Conservation (phyloP, 257 asterid genomes). For the Anisodus acutangulus region DNA sequence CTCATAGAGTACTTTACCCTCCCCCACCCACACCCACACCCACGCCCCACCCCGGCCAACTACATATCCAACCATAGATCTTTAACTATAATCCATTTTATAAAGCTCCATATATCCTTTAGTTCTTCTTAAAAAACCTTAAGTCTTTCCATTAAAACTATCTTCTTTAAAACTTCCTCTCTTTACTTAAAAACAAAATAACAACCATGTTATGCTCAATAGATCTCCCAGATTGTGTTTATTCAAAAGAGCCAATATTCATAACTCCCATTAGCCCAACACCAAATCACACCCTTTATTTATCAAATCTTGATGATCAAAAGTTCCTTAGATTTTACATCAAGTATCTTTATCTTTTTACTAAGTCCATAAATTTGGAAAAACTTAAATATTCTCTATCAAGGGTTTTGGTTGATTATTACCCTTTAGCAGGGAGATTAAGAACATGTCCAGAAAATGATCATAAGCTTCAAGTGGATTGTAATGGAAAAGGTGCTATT, state of each 20-base stretch:
- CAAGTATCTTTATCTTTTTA: slow-evolving; percentile 65
- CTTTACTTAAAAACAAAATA: background rate
- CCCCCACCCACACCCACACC: no score
- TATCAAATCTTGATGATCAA: slow-evolving; percentile 87
- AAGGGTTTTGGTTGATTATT: slow-evolving; percentile 63
- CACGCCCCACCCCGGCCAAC: background rate
- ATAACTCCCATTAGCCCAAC: slow-evolving; percentile 59
- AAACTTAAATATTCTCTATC: slow-evolving; percentile 59
- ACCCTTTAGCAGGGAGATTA: slow-evolving; percentile 83
- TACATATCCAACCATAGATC: slow-evolving; percentile 4
- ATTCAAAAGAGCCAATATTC: slow-evolving; percentile 46
- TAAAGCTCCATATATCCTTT: background rate
- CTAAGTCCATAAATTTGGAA: slow-evolving; percentile 44
- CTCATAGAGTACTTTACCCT: background rate
- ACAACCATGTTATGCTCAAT: slow-evolving; percentile 25
- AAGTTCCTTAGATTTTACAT: slow-evolving; percentile 76
- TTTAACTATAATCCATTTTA: slow-evolving; percentile 19
- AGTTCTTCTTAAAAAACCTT: background rate
- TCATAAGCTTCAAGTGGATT: slow-evolving; percentile 68
- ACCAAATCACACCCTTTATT: slow-evolving; percentile 56
- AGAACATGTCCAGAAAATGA: slow-evolving; percentile 48
- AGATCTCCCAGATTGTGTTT: slow-evolving; percentile 68
- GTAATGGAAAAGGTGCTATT: slow-evolving; percentile 83
- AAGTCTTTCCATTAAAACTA: background rate
- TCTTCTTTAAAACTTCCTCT: background rate